Percentiles rank a stretch among this genome's conserved stretches.
Conservation (phyloP, 108 stramenopile species). For the Nannochloropsis salina region DNA sequence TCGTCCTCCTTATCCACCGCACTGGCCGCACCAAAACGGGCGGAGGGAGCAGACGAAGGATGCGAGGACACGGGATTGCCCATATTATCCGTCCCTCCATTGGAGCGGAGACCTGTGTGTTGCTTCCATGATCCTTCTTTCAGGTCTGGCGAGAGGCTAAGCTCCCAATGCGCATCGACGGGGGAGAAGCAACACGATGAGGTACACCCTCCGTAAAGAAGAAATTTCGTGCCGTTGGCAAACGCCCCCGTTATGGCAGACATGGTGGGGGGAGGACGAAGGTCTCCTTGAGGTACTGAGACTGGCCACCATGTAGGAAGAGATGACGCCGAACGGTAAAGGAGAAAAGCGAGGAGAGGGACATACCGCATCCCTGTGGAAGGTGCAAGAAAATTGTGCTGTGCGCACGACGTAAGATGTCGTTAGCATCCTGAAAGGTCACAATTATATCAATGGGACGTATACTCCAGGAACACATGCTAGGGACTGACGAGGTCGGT, state of each 20-base stretch:
- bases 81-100: no score
- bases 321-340: neutral
- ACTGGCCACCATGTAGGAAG: no score
- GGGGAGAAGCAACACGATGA: neutral
- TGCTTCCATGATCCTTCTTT: neutral
- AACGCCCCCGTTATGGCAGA: neutral
- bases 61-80: neutral
- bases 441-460: no score
- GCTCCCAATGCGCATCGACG: neutral
- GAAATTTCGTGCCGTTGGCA: neutral
- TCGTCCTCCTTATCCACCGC: neutral
- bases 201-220: neutral
- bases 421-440: no score
- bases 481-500: no score
- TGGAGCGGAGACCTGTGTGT: neutral
- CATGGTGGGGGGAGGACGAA: neutral
- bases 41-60: neutral
- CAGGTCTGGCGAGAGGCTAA: conserved; percentile 1
- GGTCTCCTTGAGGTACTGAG: no score
- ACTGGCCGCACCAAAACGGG: neutral
- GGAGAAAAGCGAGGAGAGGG: neutral
- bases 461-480: no score
- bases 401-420: no score
- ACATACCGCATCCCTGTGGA: neutral
- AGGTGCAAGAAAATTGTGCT: no score